A percentile compares a stretch with the other conserved stretches of the same genome.
These are phyloP conservation scores for Xenoacremonium recifei DNA, from an alignment of 2,329 filamentous ascomycete species.

Conservation along the genomic window DNA sequence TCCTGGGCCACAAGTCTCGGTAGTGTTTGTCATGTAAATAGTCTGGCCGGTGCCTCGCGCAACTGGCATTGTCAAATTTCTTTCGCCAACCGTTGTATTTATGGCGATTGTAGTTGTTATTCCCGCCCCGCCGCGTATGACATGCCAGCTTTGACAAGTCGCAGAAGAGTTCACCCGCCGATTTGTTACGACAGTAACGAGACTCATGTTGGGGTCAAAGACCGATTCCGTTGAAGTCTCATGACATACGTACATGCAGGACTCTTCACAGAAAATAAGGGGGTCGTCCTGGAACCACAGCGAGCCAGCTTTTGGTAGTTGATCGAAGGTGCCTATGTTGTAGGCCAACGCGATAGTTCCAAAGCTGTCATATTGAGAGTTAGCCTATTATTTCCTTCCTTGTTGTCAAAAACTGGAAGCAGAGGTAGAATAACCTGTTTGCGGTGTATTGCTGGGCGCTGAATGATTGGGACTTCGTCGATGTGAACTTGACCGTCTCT, in stretches of 20 bases:
- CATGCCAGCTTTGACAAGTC: conserved; percentile 28
- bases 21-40: too few species aligned
- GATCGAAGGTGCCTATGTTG: not conserved
- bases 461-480: conserved; percentile 9
- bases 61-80: too few species aligned
- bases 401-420: not conserved
- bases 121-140: conserved; percentile 32
- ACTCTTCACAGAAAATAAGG: not conserved
- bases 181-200: not conserved
- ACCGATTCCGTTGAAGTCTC: not conserved
- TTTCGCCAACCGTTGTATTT: too few species aligned
- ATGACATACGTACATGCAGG: not conserved
- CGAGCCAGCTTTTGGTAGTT: not conserved
- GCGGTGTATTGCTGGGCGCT: conserved; percentile 36
- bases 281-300: not conserved
- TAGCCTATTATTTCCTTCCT: not conserved
- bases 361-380: not conserved
- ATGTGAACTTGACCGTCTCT: conserved; percentile 26
- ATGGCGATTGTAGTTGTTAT: conserved; percentile 25
- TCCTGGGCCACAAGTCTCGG: too few species aligned
- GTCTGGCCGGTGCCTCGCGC: too few species aligned
- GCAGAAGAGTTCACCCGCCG: conserved; percentile 16
- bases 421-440: conserved; percentile 25
- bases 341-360: not conserved
- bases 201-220: not conserved